Conservation (phyloP, 2,329 filamentous ascomycete genomes). For the Ramularia collo-cygni region DNA sequence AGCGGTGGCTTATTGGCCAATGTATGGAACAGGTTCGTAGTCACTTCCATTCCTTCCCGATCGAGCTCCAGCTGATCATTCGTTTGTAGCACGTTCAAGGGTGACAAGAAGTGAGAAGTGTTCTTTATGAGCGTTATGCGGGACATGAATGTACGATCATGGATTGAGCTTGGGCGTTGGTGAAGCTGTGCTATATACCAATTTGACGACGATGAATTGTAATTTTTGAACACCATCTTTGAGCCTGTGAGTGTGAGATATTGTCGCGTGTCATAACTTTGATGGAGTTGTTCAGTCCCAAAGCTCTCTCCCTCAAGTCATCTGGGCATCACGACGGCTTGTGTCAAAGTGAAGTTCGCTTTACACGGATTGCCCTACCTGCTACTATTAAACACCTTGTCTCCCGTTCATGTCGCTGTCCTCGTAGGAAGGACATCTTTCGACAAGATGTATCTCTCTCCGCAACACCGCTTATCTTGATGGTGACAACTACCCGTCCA, state of each 20-base stretch:
- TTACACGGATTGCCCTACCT: neutral
- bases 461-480: no score
- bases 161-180: neutral
- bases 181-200: no score
- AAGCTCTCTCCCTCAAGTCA: no score
- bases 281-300: neutral
- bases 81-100: neutral
- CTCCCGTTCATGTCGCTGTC: neutral
- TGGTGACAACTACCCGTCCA: no score
- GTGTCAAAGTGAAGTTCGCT: neutral
- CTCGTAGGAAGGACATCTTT: neutral
- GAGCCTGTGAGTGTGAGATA: neutral
- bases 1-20: neutral
- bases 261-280: neutral
- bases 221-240: neutral
- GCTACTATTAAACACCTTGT: neutral
- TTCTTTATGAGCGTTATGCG: neutral
- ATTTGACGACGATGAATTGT: no score
- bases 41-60: neutral
- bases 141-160: neutral
- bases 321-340: neutral
- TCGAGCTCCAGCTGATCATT: neutral
- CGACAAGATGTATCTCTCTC: neutral
- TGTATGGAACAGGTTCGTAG: neutral
- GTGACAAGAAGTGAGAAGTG: neutral